Conservation (phyloP, 106 monocot species). For the Ottelia alismoides region DNA sequence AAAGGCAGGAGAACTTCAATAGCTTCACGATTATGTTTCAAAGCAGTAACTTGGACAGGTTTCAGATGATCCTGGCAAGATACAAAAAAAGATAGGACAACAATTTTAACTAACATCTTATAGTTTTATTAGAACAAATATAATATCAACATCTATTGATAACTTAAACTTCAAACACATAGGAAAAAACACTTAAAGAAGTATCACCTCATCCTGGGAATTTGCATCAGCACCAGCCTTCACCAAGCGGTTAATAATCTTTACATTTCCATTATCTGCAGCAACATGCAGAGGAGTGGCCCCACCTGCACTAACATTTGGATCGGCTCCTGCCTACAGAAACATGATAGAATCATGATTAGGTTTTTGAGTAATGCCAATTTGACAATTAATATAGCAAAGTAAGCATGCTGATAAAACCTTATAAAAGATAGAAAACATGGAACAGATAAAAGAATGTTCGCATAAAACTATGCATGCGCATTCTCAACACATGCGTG, state of each 20-base stretch:
- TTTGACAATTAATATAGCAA: too few relatives aligned
- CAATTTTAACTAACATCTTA: too few relatives aligned
- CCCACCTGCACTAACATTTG: conserved; percentile 75
- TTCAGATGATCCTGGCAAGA: conserved; percentile 68
- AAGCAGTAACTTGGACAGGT: conserved; percentile 81
- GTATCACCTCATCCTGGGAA: conserved; percentile 55
- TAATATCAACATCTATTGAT: too few relatives aligned
- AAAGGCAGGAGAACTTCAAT: conserved; percentile 67
- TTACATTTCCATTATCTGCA: conserved; percentile 62
- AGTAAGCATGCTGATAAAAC: too few relatives aligned
- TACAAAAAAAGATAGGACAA: too few relatives aligned
- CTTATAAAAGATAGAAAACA: too few relatives aligned
- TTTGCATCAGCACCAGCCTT: conserved; percentile 80
- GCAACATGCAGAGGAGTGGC: conserved; percentile 87
- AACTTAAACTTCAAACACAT: too few relatives aligned
- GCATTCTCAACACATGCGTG: too few relatives aligned
- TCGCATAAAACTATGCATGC: too few relatives aligned
- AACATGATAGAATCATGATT: conserved; percentile 1
- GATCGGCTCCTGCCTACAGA: conserved; percentile 67
- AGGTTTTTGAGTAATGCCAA: neutral
- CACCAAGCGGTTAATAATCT: conserved; percentile 59
- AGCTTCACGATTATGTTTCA: conserved; percentile 51
- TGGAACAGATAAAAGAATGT: too few relatives aligned
- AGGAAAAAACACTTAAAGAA: conserved; percentile 4
- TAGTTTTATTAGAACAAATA: neutral